Conservation (phyloP, 2,329 filamentous ascomycete species). For the Pseudocercospora cruenta region DNA sequence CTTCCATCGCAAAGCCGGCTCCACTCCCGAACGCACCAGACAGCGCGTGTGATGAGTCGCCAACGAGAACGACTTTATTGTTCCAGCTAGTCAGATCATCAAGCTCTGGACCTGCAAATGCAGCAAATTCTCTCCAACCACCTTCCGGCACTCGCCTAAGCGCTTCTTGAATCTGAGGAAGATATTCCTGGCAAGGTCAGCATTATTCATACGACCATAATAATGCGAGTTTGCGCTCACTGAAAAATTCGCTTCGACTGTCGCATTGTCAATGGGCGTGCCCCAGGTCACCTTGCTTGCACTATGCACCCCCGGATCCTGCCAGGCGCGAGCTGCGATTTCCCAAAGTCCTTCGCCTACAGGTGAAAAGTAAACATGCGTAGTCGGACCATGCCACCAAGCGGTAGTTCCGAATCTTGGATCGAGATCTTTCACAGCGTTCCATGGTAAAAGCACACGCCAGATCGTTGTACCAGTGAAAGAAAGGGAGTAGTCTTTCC, state of each 20-base stretch:
- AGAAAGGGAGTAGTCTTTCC: slow-evolving; percentile 48
- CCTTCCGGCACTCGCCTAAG: slow-evolving; percentile 44
- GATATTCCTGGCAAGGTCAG: slow-evolving; percentile 43
- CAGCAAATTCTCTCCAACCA: slow-evolving; percentile 53
- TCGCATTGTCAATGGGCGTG: slow-evolving; percentile 42
- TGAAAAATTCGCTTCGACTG: slow-evolving; percentile 45
- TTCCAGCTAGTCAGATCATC: slow-evolving; percentile 45
- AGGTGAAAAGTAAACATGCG: slow-evolving; percentile 48
- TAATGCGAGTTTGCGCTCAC: not conserved
- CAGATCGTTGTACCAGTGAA: slow-evolving; percentile 57
- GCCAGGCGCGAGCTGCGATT: slow-evolving; percentile 25
- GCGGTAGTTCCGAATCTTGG: slow-evolving; percentile 41
- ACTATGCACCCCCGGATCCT: slow-evolving; percentile 17
- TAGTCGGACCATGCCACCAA: slow-evolving; percentile 51
- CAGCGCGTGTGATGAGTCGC: slow-evolving; percentile 58
- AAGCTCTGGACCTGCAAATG: slow-evolving; percentile 53
- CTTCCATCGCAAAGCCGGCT: slow-evolving; percentile 52
- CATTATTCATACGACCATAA: slow-evolving; percentile 20
- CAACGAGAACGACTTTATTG: slow-evolving; percentile 55
- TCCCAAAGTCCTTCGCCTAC: slow-evolving; percentile 41
- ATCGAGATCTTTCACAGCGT: slow-evolving; percentile 37
- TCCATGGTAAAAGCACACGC: slow-evolving; percentile 47
- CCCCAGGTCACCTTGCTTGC: slow-evolving; percentile 43
- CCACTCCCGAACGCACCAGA: slow-evolving; percentile 46
- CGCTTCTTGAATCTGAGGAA: slow-evolving; percentile 46